Base-by-base conservation (phyloP, 2,329 filamentous ascomycete genomes). In the Plenodomus tracheiphilus region DNA sequence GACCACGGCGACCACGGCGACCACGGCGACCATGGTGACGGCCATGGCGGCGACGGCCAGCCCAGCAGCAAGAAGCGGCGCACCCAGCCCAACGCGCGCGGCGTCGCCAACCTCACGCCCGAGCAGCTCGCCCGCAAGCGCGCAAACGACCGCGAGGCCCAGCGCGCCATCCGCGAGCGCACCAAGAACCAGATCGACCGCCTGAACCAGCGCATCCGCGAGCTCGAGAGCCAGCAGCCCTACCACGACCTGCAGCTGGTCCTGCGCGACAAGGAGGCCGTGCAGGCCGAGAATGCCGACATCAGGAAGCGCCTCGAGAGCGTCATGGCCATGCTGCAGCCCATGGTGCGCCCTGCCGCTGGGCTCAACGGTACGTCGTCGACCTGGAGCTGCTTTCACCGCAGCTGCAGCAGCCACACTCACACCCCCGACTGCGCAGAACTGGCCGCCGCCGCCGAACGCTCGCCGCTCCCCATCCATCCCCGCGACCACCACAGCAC, bases 41-140 rank as follows among this genome's bases (percentile, higher is more conserved):
- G n/a, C n/a, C n/a, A 10, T 25, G 22, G 10, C 22, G 10, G 5
- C 22, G 22, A 25, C 22, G 22, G 22, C 22, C 43, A 59, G 54
- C 28, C 55, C 54, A 43, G 38, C 18, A 54, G 55, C 41, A 72
- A 73, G 58, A 68, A 65, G 52, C 70, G 71, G 42, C 64, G 65
- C 43, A 68, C 66, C 15, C 74, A 68, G 47, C 65, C 74, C 21
- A 74, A 71, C 39, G 77, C 87, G 50, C 84, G 91, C 59, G 91
- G 89, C 56, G 91, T 96, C 47, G 90, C 91, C 56, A 93, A 89
- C 65, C 80, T 96, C 68, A 95, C 90, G 10, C 88, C 91, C 5
- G 88, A 92, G 53, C 92, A 96, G 74, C 82, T 96, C 50, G 89
- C 88, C 22, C 88, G 91, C 72, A 97, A 96, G 78, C 82, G 92